Evolutionary conservation across 2,329 filamentous ascomycete genomes (phyloP), one percentile per base, ranked within the genome.

Genomic region (Tolypocladium album): DNA sequence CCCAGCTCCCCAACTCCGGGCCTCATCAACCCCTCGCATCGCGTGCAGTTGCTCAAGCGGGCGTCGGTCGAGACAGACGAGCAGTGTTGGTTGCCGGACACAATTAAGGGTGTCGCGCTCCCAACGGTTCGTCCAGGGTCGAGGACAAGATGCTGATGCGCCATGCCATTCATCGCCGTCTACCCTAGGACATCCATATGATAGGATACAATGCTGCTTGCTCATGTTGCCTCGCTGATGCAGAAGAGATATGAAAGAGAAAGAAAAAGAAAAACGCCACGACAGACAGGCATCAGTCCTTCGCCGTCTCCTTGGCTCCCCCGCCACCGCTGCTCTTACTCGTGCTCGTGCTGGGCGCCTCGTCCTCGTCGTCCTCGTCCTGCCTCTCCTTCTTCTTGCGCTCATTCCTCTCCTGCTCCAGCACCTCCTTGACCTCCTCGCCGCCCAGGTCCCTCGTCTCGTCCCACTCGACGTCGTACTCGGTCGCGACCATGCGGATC

Each of bases 391-490:
- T 66, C 27, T 69, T 66, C 12, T 69, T 66, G 8, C 70, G 71
- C 39, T 71, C 71, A 45, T 72, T 74, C 63, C 76, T 73, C 68
- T 85, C 82, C 62, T 80, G 75, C 62, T 83, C 82, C 39, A 87
- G 70, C 20, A 79, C 79, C 65, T 84, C 75, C 70, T 79, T 80
- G 0, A 86, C 81, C 39, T 88, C 81, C 66, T 88, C 84, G n/a
- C 83, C 83, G 15, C 84, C 85, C 58, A 93, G 84, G 65, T 95
- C 89, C 63, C 77, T 78, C 62, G 79, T 81, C 76, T 94, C 90
- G 67, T 96, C 84, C 90, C 91, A 96, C 58, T 93, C 90, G 9
- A 92, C 90, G 66, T 95, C 91, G 71, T 96, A 96, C 74, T 96
- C 91, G 40, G 86, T 83, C 0, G 92, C 91, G 11, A 95, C 83